These are phyloP conservation scores for Balakata baccata DNA, from an alignment of 345 rosid species.

Conservation along the genomic window DNA sequence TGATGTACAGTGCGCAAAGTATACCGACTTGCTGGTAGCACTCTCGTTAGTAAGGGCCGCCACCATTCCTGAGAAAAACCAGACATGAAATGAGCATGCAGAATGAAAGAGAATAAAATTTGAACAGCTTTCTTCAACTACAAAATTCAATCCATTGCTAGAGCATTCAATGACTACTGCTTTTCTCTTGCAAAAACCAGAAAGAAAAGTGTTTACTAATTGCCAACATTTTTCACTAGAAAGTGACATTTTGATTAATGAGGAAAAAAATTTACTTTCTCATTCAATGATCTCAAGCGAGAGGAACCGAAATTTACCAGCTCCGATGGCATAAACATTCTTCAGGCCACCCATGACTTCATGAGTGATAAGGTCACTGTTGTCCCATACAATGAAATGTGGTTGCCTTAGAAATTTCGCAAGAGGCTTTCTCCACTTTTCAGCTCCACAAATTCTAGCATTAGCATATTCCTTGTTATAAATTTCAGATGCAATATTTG, in stretches of 20 bases:
- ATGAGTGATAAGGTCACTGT: conserved; percentile 93
- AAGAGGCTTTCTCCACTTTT: conserved; percentile 86
- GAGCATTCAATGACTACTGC: too few relatives aligned
- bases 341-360: conserved; percentile 99
- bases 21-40: conserved; percentile 95
- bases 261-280: too few relatives aligned
- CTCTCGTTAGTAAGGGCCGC: conserved; percentile 93
- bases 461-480: conserved; percentile 93
- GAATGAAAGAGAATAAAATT: background rate
- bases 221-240: background rate
- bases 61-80: conserved; percentile 67
- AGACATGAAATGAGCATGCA: conserved; percentile 6
- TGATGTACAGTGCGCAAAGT: conserved; percentile 93
- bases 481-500: conserved; percentile 93
- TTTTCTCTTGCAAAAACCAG: too few relatives aligned
- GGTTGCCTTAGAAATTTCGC: conserved; percentile 89
- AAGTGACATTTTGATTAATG: background rate
- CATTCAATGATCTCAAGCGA: background rate
- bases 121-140: background rate
- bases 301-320: conserved; percentile 49
- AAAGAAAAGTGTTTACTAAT: too few relatives aligned
- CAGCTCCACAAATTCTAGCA: conserved; percentile 96
- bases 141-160: too few relatives aligned
- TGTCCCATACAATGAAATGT: conserved; percentile 94
- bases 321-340: conserved; percentile 99